Conservation (phyloP, 345 rosid species). For the Clausena lansium region DNA sequence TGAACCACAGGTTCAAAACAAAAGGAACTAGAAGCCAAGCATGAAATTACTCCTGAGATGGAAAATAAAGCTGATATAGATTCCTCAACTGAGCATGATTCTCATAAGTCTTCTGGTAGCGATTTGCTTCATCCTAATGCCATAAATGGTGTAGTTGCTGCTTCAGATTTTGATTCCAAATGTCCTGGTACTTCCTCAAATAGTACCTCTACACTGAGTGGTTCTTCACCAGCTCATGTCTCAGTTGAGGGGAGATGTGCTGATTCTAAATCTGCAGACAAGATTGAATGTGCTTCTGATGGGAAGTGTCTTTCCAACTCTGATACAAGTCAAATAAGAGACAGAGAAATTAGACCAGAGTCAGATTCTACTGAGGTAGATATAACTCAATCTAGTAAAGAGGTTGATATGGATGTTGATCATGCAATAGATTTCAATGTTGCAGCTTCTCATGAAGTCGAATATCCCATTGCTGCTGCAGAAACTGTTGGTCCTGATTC, state of each 20-base stretch:
- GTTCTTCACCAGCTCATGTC: conserved; percentile 14
- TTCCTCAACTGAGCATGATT: conserved; percentile 32
- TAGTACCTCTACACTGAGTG: conserved; percentile 20
- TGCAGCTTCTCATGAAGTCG: conserved; percentile 16
- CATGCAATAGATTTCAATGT: conserved; percentile 1
- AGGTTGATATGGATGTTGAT: conserved; percentile 8
- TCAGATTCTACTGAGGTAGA: conserved; percentile 19
- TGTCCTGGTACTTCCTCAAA: conserved; percentile 18
- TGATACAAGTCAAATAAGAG: background rate
- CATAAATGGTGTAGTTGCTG: conserved; percentile 28
- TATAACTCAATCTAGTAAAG: conserved; percentile 4
- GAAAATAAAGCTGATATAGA: conserved; percentile 32
- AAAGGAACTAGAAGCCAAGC: conserved; percentile 12
- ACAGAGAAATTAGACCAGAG: conserved; percentile 9
- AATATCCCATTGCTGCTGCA: conserved; percentile 4
- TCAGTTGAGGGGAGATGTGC: conserved; percentile 11
- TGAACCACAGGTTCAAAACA: conserved; percentile 17
- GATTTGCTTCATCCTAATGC: conserved; percentile 11
- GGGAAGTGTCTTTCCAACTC: conserved; percentile 10
- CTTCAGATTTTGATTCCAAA: conserved; percentile 28
- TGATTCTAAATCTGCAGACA: conserved; percentile 17
- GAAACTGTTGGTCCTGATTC: conserved; percentile 18
- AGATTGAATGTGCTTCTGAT: conserved; percentile 19
- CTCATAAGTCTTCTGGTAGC: conserved; percentile 24
- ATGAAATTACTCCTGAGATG: conserved; percentile 16